Base-by-base conservation (phyloP, 2,329 filamentous ascomycete genomes). In the Stromatinia cepivora region DNA sequence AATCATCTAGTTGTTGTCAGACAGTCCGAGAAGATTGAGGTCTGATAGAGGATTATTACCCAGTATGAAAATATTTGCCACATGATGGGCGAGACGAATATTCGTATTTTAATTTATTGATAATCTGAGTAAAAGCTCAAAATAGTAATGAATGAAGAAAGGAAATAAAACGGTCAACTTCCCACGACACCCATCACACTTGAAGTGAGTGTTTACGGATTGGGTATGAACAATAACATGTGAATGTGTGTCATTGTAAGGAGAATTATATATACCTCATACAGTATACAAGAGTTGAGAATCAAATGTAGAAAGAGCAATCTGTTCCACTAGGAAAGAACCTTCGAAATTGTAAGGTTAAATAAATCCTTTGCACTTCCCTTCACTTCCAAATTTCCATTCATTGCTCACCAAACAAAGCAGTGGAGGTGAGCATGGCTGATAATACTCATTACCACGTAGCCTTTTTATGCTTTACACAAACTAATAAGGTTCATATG, bases 11-110 rank as follows among this genome's bases (percentile, higher is more conserved):
- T 15, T 25, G 9, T 63, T 59, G 57, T 80, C 80, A 52, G 87
- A 78, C 71, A 85, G 80, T 92, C 92, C 94, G 28, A 7, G 15
- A 50, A 46, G 79, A 87, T 66, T 45, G 75, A 74, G 11, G 74
- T 71, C 13, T 75, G 70, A 20, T 72, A 72, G 20, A 74, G 46
- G 4, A 77, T 66, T 72, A 73, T 77, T 42, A 46, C 76, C 75
- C 6, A 77, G 71, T 77, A 77, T 78, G 65, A 87, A 82, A 69
- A 86, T 75, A 73, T n/a, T n/a, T 59, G 52, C 42, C 42, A 50
- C 65, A 67, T 67, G n/a, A n/a, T 59, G 31, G 11, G 8, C 34
- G 8, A 52, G 31, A 28, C 9, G 15, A 5, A 10, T 28, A 20
- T 20, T 17, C n/a, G 15, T 10, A 28, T 22, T 42, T 15, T 25